A percentile compares a stretch with the other conserved stretches of the same genome.
Conservation (phyloP, 1,139 yeast species). For the Nakaseomyces uthaithaninus region DNA sequence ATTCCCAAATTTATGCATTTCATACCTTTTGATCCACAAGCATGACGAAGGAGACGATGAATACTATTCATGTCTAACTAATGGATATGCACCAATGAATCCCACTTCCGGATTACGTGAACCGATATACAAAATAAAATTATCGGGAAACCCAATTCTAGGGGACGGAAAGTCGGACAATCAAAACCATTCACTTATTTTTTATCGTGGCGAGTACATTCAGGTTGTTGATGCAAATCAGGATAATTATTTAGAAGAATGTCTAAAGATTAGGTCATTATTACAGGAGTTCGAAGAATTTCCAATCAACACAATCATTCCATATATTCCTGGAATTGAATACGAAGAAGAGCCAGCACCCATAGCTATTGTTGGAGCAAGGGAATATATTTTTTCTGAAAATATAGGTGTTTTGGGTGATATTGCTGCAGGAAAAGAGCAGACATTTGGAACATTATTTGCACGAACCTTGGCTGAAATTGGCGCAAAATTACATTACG, state of each 20-base stretch:
- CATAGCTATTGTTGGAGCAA: conserved; percentile 80
- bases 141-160: conserved; percentile 79
- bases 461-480: conserved; percentile 79
- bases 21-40: conserved; percentile 45
- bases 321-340: conserved; percentile 43
- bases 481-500: conserved; percentile 85
- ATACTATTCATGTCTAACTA: conserved; percentile 59
- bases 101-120: conserved; percentile 36
- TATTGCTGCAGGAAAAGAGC: conserved; percentile 90
- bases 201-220: conserved; percentile 77
- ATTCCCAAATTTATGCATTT: conserved; percentile 54
- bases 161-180: conserved; percentile 91
- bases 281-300: conserved; percentile 71
- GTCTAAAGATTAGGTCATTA: conserved; percentile 69
- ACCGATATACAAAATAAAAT: conserved; percentile 47
- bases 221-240: conserved; percentile 87
- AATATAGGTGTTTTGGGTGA: conserved; percentile 82
- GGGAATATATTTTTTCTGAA: conserved; percentile 84
- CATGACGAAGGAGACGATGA: conserved; percentile 28
- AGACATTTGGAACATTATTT: conserved; percentile 84
- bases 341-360: conserved; percentile 38
- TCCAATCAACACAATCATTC: conserved; percentile 32
- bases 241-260: conserved; percentile 79
- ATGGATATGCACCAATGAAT: conserved; percentile 40
- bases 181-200: conserved; percentile 70